phyloP scores from a whole-genome alignment of 208 protist species.

The Acanthamoeba healyi region DNA sequence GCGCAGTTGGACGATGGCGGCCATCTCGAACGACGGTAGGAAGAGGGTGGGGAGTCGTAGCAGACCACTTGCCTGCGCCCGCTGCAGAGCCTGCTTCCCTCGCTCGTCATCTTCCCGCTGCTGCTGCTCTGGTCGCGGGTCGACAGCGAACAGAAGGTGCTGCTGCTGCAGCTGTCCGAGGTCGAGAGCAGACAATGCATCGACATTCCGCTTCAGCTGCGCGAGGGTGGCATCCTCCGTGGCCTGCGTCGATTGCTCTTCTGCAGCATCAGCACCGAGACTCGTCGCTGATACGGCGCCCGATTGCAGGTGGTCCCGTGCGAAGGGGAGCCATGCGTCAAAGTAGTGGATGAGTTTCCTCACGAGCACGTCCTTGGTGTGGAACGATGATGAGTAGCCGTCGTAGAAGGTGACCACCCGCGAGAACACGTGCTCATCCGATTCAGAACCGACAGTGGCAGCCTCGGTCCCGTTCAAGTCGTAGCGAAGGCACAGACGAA shows the following conservation, averaged over 20 bases:
- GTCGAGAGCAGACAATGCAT: background rate
- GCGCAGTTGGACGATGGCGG: slow-evolving; percentile 25
- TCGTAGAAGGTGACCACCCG: background rate
- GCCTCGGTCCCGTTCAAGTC: background rate
- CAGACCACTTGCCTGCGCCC: background rate
- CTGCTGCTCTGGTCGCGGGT: too few species aligned
- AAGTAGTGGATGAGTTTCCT: slow-evolving; percentile 1
- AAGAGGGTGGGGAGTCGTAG: slow-evolving; percentile 30
- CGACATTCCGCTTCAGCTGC: background rate
- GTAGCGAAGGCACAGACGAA: slow-evolving; percentile 48
- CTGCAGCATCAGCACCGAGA: background rate
- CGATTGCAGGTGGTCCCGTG: background rate
- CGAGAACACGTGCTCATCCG: background rate
- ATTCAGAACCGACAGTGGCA: too few species aligned
- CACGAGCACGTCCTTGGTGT: slow-evolving; percentile 61
- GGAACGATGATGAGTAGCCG: slow-evolving; percentile 57
- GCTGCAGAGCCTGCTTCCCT: background rate
- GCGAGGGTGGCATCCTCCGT: background rate
- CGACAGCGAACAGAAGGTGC: background rate
- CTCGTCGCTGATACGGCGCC: background rate
- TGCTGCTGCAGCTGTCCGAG: background rate
- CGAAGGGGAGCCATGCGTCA: background rate
- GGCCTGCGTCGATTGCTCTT: too few species aligned
- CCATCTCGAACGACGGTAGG: background rate
- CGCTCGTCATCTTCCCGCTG: background rate